Conservation (phyloP, 2,329 filamentous ascomycete genomes). For the Leptographium galeiforme region DNA sequence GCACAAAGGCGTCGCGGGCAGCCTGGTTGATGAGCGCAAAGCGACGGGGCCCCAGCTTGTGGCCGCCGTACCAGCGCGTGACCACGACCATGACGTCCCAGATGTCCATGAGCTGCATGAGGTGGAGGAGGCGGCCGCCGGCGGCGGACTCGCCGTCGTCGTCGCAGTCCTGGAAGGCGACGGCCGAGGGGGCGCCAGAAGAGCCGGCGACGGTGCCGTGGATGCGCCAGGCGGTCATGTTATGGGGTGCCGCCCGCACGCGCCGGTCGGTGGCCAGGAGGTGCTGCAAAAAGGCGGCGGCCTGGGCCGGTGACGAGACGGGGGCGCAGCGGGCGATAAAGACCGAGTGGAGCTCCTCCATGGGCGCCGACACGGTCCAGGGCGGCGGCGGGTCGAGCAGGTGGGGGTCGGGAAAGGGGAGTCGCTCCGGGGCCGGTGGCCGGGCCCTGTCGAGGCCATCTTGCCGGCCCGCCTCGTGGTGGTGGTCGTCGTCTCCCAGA, state of each 20-base stretch:
- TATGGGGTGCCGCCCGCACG: conserved; percentile 78
- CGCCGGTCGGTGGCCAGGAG: conserved; percentile 73
- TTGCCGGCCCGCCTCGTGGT: too few species aligned
- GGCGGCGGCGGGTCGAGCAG: conserved; percentile 23
- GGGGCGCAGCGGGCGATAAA: conserved; percentile 68
- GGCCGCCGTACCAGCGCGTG: conserved; percentile 87
- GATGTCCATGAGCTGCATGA: conserved; percentile 89
- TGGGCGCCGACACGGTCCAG: conserved; percentile 63
- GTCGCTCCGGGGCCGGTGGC: not conserved
- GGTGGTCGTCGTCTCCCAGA: not conserved
- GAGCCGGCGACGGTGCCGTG: conserved; percentile 38
- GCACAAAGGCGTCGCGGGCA: conserved; percentile 71
- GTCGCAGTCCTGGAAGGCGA: conserved; percentile 74
- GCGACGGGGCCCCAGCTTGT: conserved; percentile 74
- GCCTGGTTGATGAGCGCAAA: conserved; percentile 84
- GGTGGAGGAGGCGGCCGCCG: conserved; percentile 68
- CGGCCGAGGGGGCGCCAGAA: too few species aligned
- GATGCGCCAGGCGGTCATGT: conserved; percentile 91
- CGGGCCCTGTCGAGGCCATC: not conserved
- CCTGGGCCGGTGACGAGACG: conserved; percentile 58
- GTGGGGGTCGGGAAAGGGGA: not conserved
- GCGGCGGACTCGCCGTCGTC: conserved; percentile 94
- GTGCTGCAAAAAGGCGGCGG: conserved; percentile 56
- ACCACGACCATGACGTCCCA: conserved; percentile 92
- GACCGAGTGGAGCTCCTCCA: conserved; percentile 73